Evolutionary conservation across 2,329 filamentous ascomycete genomes (phyloP).

Genomic region (Eutypa lata): DNA sequence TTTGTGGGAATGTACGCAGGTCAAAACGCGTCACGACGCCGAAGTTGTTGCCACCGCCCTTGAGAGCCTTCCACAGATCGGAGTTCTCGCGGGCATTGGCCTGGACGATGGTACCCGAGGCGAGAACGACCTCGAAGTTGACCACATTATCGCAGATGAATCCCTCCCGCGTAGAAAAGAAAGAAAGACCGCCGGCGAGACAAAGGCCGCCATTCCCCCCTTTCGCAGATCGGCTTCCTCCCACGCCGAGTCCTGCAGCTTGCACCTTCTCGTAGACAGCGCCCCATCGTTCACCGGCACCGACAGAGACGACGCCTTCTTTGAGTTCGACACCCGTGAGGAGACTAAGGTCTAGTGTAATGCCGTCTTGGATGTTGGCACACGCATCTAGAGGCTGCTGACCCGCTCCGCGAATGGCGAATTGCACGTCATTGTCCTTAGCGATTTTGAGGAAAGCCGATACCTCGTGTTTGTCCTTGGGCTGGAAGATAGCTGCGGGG

Average conservation of each 20-base stretch:
- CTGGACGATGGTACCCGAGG: slow-evolving; percentile 35
- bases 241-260: slow-evolving; percentile 25
- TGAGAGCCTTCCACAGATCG: slow-evolving; percentile 39
- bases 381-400: slow-evolving; percentile 7
- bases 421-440: background rate
- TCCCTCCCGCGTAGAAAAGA: background rate
- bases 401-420: slow-evolving; percentile 11
- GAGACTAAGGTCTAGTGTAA: slow-evolving; percentile 7
- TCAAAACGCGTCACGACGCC: slow-evolving; percentile 35
- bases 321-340: slow-evolving; percentile 7
- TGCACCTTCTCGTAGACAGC: slow-evolving; percentile 34
- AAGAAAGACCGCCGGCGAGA: background rate
- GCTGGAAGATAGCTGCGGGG: slow-evolving; percentile 11
- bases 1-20: slow-evolving; percentile 20
- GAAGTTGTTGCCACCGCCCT: slow-evolving; percentile 35
- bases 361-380: slow-evolving; percentile 9
- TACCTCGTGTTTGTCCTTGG: slow-evolving; percentile 8
- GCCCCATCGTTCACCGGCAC: slow-evolving; percentile 25
- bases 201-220: slow-evolving; percentile 35
- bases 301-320: slow-evolving; percentile 3
- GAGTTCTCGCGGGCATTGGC: slow-evolving; percentile 31
- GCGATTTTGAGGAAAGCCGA: background rate
- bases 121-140: slow-evolving; percentile 39
- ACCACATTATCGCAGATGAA: slow-evolving; percentile 14
- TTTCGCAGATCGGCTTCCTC: slow-evolving; percentile 30